A percentile compares a stretch with the other conserved stretches of the same genome.
These are phyloP conservation scores for Tetracentron sinense DNA, from an alignment of 164 flowering plant species.

Conservation along the genomic window DNA sequence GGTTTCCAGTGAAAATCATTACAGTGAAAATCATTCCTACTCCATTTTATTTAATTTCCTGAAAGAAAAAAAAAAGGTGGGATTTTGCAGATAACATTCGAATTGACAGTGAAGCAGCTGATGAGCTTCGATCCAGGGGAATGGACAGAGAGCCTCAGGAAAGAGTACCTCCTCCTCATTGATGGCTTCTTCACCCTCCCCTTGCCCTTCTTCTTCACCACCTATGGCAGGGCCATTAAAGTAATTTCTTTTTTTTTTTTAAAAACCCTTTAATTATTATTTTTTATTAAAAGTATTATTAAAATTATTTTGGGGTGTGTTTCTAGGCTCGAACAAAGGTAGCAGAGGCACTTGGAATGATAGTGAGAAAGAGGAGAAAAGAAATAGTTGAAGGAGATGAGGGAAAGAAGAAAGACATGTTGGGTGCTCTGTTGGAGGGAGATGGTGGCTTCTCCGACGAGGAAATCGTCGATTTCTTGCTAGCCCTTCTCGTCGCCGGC, in stretches of 20 bases:
- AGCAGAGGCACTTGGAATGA: constrained; percentile 60
- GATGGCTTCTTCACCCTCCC: constrained; percentile 92
- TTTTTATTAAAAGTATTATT: too few species aligned
- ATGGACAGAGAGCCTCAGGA: constrained; percentile 81
- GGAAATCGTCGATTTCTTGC: constrained; percentile 75
- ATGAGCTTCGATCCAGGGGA: constrained; percentile 96
- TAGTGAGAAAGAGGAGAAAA: constrained; percentile 55
- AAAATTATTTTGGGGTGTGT: too few species aligned
- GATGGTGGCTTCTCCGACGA: constrained; percentile 77
- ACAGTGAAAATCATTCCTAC: too few species aligned
- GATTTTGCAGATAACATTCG: constrained; percentile 97
- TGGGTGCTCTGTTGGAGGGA: constrained; percentile 63
- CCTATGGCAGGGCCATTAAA: constrained; percentile 73
- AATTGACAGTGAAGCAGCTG: constrained; percentile 82
- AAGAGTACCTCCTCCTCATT: constrained; percentile 77
- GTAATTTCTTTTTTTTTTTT: too few species aligned
- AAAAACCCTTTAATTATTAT: too few species aligned
- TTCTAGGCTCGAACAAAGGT: constrained; percentile 75
- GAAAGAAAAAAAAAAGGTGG: too few species aligned
- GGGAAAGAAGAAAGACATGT: constrained; percentile 71
- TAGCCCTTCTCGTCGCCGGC: constrained; percentile 88
- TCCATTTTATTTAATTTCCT: too few species aligned
- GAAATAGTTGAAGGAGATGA: constrained; percentile 27
- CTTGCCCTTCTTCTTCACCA: constrained; percentile 67
- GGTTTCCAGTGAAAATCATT: too few species aligned